Base-by-base conservation (phyloP, 73 alveolate genomes). In the Paramecium primaurelia region DNA sequence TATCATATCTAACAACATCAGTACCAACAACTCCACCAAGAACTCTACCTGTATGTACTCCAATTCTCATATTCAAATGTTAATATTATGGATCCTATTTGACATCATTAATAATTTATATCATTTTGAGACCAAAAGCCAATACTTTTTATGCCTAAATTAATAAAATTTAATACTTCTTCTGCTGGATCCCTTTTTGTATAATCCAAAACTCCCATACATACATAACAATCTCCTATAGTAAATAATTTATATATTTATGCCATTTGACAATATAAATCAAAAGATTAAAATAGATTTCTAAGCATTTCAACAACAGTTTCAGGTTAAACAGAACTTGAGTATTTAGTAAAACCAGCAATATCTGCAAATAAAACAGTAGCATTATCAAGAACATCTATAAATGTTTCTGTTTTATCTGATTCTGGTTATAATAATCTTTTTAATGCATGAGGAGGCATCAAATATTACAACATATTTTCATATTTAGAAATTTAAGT, bases 1-100 rank as follows among this genome's bases (percentile, higher is more conserved):
- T 88, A 64, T 92, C 95, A 25, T 92, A 92, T 59, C 95, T 59
- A 16, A 92, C 93, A 32, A 92, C 77, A 86, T 92, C 92, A 22
- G 95, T 86, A 60, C 95, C 95, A 37, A 88, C 87, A 6, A 92
- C 84, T 20, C 95, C 95, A 5, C 95, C 95, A 16, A 86, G 54
- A 0, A 92, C 89, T 84, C 37, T 86, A 37, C 95, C 95, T 30
- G 95, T 92, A 83, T 92, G 95, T 16, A 60, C 68, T 16, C 95
- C 95, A 1, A 92, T 92, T 87, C 95, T 85, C 95, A 92, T 92
- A 26, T 92, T 86, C 16, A 92, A 59, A 49, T 92, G 73, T 22
- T 34, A 80, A 26, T 44, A 75, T 59, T 60, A 20, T 1, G 69
- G 84, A 22, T 86, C 80, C 59, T 92, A 59, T n/a, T 87, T 92